These are phyloP conservation scores for Setaria italica DNA, from an alignment of 202 grass and related monocot species.

Conservation along the genomic window DNA sequence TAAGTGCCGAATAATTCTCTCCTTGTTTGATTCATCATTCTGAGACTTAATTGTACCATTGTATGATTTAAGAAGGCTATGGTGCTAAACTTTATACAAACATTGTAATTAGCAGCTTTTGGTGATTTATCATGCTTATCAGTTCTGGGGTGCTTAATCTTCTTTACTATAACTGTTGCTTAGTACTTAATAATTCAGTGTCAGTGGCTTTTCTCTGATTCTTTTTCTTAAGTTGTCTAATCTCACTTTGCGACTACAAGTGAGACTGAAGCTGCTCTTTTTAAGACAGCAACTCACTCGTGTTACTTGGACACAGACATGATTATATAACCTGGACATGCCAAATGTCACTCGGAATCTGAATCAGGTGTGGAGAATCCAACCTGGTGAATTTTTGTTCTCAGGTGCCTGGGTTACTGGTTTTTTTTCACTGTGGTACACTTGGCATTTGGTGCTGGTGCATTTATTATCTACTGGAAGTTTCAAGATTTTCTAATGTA, in stretches of 20 bases:
- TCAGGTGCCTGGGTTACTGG: background rate
- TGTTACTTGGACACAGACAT: background rate
- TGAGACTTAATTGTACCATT: background rate
- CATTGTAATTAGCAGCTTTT: background rate
- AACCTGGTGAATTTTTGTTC: background rate
- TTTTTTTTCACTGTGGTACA: background rate
- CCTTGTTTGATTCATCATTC: background rate
- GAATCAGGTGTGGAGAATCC: background rate
- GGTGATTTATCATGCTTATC: background rate
- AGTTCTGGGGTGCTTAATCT: background rate
- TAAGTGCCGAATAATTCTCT: conserved; percentile 20
- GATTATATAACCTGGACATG: background rate
- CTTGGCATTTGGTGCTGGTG: background rate
- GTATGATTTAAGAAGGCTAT: background rate
- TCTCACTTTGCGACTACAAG: background rate
- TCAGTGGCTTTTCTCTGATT: background rate
- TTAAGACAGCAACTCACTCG: background rate
- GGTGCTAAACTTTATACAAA: background rate
- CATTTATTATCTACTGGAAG: background rate
- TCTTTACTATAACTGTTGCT: background rate
- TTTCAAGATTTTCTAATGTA: background rate
- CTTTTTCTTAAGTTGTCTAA: background rate
- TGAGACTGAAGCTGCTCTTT: background rate
- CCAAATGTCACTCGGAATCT: background rate
- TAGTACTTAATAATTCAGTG: background rate